Conservation (phyloP, 2,329 filamentous ascomycete species). For the Gremmenia infestans region DNA sequence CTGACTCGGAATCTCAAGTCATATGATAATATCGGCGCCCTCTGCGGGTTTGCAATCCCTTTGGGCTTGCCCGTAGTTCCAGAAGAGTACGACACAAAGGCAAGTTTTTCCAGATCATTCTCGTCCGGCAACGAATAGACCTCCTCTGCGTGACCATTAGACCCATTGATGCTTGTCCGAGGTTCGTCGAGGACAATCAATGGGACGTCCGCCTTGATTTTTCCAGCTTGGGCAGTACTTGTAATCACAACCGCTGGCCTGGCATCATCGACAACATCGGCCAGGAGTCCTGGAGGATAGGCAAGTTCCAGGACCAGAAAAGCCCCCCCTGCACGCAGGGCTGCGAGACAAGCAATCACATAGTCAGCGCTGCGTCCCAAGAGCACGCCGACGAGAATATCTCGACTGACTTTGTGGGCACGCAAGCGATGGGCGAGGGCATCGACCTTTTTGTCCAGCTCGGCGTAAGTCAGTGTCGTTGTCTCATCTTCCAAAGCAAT, state of each 20-base stretch:
- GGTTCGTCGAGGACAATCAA: conserved; percentile 59
- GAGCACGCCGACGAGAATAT: conserved; percentile 70
- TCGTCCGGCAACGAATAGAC: conserved; percentile 51
- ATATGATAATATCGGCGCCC: conserved; percentile 69
- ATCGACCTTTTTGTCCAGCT: conserved; percentile 64
- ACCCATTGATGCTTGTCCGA: conserved; percentile 21
- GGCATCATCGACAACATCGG: conserved; percentile 73
- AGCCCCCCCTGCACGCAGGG: conserved; percentile 72
- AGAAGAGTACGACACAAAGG: conserved; percentile 81
- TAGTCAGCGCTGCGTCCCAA: conserved; percentile 73
- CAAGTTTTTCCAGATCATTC: conserved; percentile 66
- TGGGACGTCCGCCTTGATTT: conserved; percentile 59
- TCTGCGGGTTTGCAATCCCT: conserved; percentile 76
- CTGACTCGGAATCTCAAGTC: conserved; percentile 65
- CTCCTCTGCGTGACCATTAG: conserved; percentile 34
- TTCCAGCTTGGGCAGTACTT: conserved; percentile 55
- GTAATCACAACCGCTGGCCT: conserved; percentile 68
- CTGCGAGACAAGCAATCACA: conserved; percentile 72
- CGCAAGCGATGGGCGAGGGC: conserved; percentile 61
- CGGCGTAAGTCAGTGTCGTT: conserved; percentile 63
- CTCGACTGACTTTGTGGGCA: conserved; percentile 63
- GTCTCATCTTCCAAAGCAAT: conserved; percentile 68
- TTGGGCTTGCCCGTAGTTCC: conserved; percentile 82
- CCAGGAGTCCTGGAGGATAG: conserved; percentile 67
- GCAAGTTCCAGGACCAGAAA: conserved; percentile 77